phyloP scores from a whole-genome alignment of 2,329 filamentous ascomycete species.

The Knoxdaviesia capensis region DNA sequence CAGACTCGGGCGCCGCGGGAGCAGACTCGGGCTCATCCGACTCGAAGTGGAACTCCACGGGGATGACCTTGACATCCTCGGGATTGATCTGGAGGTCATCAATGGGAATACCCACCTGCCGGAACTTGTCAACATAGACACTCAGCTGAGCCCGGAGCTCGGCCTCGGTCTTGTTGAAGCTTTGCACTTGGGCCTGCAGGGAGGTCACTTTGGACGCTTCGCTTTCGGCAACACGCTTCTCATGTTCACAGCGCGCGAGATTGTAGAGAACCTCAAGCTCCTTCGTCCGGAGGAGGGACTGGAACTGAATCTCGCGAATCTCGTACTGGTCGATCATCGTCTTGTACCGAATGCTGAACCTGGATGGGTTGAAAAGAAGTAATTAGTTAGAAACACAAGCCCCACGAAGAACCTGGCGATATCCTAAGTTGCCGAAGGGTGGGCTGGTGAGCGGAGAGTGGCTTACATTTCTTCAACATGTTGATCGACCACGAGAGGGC shows the following conservation, averaged over 20 bases:
- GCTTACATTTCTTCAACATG: conserved; percentile 77
- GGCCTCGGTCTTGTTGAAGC: conserved; percentile 88
- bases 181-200: conserved; percentile 78
- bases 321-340: conserved; percentile 95
- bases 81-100: too few species aligned
- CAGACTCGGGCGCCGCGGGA: too few species aligned
- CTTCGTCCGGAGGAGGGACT: conserved; percentile 78
- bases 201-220: conserved; percentile 66
- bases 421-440: too few species aligned
- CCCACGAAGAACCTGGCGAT: background rate
- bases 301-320: conserved; percentile 82
- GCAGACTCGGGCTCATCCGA: too few species aligned
- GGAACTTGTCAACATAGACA: conserved; percentile 98
- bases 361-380: conserved; percentile 13
- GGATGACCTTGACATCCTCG: too few species aligned
- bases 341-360: conserved; percentile 74
- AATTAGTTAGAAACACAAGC: background rate
- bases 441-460: too few species aligned
- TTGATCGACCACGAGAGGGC: conserved; percentile 63
- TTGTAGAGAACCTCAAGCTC: conserved; percentile 91
- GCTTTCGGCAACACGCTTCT: conserved; percentile 70
- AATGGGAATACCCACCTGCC: conserved; percentile 45
- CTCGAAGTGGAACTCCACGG: too few species aligned
- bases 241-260: conserved; percentile 69
- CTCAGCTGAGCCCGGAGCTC: conserved; percentile 90